Evolutionary conservation across 805 yeast species (phyloP), one percentile per base, ranked within the genome.

Genomic region (Yamadazyma sp.): DNA sequence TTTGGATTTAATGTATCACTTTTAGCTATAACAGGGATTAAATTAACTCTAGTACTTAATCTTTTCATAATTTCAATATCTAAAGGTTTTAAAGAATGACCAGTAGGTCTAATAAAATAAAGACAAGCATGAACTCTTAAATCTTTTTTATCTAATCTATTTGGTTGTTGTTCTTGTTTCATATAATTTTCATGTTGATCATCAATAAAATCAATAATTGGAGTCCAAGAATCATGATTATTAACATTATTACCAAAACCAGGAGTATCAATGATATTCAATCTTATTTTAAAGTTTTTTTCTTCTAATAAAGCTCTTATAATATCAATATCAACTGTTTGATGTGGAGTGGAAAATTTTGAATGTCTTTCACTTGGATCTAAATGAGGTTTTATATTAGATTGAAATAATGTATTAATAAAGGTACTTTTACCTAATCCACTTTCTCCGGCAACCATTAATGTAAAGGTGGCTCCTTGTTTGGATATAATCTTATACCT

Each of bases 101-200:
- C 95, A 1, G 94, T 84, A 29, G 97, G 97, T 55, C 91, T 79
- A 45, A 89, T 82, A 56, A 89, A 88, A 63, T 88, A 89, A 30
- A 89, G 65, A 57, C 94, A 86, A 2, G 88, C 95, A 53, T 89
- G 95, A 23, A 89, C 96, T 52, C 97, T 76, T 45, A 86, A 65
- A 62, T 89, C 97, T 49, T 80, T 82, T 53, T 72, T 76, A 26
- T 62, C 62, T 2, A 35, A 40, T 60, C 98, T 78, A 33, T 58
- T 60, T 22, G 98, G 98, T 64, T 89, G 98, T 55, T 87, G 93
- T 56, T 88, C 96, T 58, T 86, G 96, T 57, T 84, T 84, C 91
- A 88, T 83, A 57, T 65, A 87, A 16, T 83, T 73, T 52, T 82
- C 88, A 54, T 86, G 93, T 65, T 88, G 96, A 55, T 86, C 94